Conservation (phyloP, 192 early-diverging fungal genomes). For the Backusella psychrophila region DNA sequence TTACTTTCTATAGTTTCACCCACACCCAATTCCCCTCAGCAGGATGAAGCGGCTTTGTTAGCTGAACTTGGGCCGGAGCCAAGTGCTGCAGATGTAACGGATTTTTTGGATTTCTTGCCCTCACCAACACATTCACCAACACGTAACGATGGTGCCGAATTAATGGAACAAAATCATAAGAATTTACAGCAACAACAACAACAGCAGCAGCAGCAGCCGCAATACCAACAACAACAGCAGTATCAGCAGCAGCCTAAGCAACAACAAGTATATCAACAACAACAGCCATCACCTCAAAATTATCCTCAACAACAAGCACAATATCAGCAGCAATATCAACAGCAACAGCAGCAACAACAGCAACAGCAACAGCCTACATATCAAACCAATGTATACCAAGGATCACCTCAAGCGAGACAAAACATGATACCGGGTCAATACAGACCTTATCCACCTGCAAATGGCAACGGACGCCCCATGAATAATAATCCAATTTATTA, state of each 20-base stretch:
- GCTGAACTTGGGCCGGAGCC: conserved; percentile 32
- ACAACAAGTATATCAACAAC: neutral
- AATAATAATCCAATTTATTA: conserved; percentile 16
- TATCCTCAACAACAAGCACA: neutral
- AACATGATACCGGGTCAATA: neutral
- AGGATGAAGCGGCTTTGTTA: conserved; percentile 4
- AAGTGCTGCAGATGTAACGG: conserved; percentile 38
- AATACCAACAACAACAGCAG: neutral
- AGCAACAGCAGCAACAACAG: neutral
- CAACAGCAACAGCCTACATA: neutral
- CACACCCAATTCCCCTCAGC: neutral
- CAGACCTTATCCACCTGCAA: neutral
- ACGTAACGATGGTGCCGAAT: conserved; percentile 7
- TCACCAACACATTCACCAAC: conserved; percentile 35
- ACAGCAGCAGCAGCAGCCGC: neutral
- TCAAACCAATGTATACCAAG: neutral
- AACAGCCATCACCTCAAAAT: neutral
- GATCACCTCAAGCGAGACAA: conserved; percentile 3
- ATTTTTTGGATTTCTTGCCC: conserved; percentile 36
- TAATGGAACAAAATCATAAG: conserved; percentile 20
- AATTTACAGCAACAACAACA: neutral
- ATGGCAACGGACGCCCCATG: neutral
- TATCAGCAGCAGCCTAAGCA: neutral
- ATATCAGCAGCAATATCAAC: neutral
- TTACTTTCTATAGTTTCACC: conserved; percentile 10